A percentile compares a stretch with the other conserved stretches of the same genome.
These are phyloP conservation scores for Kluyveromyces marxianus DNA, from an alignment of 1,139 yeast species.

Conservation along the genomic window DNA sequence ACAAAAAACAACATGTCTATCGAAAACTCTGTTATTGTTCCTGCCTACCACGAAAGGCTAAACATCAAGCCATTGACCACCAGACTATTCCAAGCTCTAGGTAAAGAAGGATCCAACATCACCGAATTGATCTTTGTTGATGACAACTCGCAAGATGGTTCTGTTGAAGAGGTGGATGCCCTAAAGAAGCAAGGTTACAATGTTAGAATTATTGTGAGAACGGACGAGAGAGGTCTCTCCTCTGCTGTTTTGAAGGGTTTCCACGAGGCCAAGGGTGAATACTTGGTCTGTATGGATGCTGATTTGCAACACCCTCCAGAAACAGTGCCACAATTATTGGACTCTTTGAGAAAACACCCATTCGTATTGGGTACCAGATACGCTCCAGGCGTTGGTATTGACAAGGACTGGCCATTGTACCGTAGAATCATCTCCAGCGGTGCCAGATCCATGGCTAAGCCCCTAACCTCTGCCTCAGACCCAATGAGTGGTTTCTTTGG, in stretches of 20 bases:
- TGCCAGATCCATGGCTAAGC: conserved; percentile 39
- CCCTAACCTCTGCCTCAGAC: conserved; percentile 39
- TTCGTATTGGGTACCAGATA: conserved; percentile 42
- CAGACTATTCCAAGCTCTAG: conserved; percentile 39
- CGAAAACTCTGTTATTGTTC: conserved; percentile 37
- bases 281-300: conserved; percentile 42
- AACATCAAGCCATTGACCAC: conserved; percentile 41
- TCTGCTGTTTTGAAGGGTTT: conserved; percentile 41
- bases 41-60: conserved; percentile 40
- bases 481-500: conserved; percentile 45
- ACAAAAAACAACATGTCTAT: conserved; percentile 26
- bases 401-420: conserved; percentile 42
- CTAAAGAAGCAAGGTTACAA: conserved; percentile 37
- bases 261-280: conserved; percentile 37
- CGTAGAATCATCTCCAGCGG: conserved; percentile 40
- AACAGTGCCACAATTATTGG: conserved; percentile 36
- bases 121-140: conserved; percentile 42
- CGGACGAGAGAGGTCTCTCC: conserved; percentile 39
- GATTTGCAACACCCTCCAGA: conserved; percentile 45
- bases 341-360: conserved; percentile 33
- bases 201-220: conserved; percentile 39
- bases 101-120: conserved; percentile 33
- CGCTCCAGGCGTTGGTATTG: conserved; percentile 43
- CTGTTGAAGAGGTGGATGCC: conserved; percentile 40
- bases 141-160: conserved; percentile 42